Base-by-base conservation (phyloP, 2,329 filamentous ascomycete species). In the Colletotrichum aenigma region DNA sequence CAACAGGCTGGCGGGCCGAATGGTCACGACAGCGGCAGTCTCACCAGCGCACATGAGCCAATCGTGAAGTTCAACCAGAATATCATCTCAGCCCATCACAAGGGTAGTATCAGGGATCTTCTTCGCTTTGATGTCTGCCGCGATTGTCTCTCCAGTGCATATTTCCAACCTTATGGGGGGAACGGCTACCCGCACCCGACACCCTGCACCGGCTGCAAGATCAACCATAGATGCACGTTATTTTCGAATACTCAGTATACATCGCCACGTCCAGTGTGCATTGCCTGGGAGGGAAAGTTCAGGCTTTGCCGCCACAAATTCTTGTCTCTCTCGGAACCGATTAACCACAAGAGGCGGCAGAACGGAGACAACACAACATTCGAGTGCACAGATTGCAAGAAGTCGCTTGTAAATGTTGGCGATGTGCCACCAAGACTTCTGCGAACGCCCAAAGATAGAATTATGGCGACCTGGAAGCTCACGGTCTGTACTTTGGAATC, bases 341-440 rank as follows among this genome's bases (percentile, higher is more conserved):
- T 58, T 4, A 58, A 58, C 0, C n/a, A 48, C 10, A 48, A 48
- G 43, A 48, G 43, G 43, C 43, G 43, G 43, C 43, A 48, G n/a
- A 48, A 48, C 15, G 43, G n/a, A 48, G 43, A 21, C 0, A 48
- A 48, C n/a, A 48, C 43, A 5, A 32, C 2, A 18, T 32, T 61
- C 4, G 58, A 61, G 18, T 61, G 58, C 10, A 2, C 26, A 32
- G 28, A 34, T 18, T 61, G 58, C 18, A 21, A 16, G 1, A 32
- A 0, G 18, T 0, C 13, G 2, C n/a, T 61, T 2, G 13, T 21
- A 0, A 32, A 32, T 34, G 18, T 21, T 7, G 58, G 10, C 28
- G 28, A 61, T 1, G 4, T 32, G 9, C 7, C 28, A 1, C 58
- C 58, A 18, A 4, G 58, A 21, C n/a, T 61, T 16, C 18, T 32